A percentile compares a stretch with the other conserved stretches of the same genome.
Evolutionary conservation across 75 land plant species (phyloP).

Genomic region (Cunninghamia lanceolata): DNA sequence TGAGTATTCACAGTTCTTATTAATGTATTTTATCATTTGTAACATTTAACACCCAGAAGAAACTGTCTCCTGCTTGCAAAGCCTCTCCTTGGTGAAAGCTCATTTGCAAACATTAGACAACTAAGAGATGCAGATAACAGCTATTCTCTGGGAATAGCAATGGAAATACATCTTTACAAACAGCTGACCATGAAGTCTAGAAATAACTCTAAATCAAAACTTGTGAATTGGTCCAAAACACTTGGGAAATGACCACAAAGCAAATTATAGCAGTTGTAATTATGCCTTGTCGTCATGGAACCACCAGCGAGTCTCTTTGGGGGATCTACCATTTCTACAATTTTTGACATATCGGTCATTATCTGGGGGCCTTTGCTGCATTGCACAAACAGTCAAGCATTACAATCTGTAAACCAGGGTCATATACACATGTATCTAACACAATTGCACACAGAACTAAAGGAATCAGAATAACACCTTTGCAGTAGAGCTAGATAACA

Average conservation of each 20-base stretch:
- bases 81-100: conserved; percentile 3
- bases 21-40: background rate
- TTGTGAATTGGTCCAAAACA: background rate
- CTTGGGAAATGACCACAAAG: background rate
- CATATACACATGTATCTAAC: background rate
- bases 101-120: background rate
- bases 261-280: background rate
- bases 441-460: background rate
- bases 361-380: conserved; percentile 93
- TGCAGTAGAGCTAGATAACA: conserved; percentile 92
- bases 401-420: background rate
- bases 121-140: background rate
- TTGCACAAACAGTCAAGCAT: background rate
- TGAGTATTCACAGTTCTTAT: background rate
- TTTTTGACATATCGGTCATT: conserved; percentile 92
- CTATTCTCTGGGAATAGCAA: background rate
- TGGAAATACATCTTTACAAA: conserved; percentile 6
- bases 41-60: background rate
- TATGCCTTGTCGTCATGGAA: conserved; percentile 97
- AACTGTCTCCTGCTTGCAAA: background rate
- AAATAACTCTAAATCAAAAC: background rate
- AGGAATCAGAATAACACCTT: conserved; percentile 51
- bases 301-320: conserved; percentile 99
- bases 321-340: conserved; percentile 91
- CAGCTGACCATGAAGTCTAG: background rate